Evolutionary conservation across 148 eudicot species (phyloP).

Genomic region (Suaeda aralocaspica): DNA sequence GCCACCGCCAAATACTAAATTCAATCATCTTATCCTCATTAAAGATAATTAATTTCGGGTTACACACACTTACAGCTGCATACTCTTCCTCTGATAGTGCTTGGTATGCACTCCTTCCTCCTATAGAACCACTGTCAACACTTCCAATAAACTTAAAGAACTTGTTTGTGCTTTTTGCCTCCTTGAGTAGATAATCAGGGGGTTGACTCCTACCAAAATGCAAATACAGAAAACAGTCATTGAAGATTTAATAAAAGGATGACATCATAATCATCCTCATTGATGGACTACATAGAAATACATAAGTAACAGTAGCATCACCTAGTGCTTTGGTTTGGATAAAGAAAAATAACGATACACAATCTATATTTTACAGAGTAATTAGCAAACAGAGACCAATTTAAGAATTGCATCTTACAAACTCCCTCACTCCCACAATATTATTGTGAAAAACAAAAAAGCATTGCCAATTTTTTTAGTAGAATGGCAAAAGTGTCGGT

Average conservation of each 20-base stretch:
- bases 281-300: constrained; percentile 12
- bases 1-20: not conserved
- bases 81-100: constrained; percentile 80
- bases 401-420: no score
- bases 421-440: no score
- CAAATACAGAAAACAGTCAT: constrained; percentile 24
- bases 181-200: constrained; percentile 83
- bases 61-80: constrained; percentile 69
- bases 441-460: no score
- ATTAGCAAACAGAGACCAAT: no score
- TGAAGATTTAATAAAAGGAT: not conserved
- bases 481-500: no score
- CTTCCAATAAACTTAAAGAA: constrained; percentile 83
- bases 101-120: constrained; percentile 53
- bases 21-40: not conserved
- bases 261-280: not conserved
- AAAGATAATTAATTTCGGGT: not conserved
- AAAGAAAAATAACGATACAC: no score
- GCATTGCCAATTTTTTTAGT: no score
- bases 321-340: no score
- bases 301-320: not conserved
- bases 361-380: no score
- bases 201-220: constrained; percentile 74
- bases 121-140: constrained; percentile 39
- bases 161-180: constrained; percentile 80